phyloP scores from a whole-genome alignment of 2,329 filamentous ascomycete genomes.

The Penicillium rolfsii region DNA sequence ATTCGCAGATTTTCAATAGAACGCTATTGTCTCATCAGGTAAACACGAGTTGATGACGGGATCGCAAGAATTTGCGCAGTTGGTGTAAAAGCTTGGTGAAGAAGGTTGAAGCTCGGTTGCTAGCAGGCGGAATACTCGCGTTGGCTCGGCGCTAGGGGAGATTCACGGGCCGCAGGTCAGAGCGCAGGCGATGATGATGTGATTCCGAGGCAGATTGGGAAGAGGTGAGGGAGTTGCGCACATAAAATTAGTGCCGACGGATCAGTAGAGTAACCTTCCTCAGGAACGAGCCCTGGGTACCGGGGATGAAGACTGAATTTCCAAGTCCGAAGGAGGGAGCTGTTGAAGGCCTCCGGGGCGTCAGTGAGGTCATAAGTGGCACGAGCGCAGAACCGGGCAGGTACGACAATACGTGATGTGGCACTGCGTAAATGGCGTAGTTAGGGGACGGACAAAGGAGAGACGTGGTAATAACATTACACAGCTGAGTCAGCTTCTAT shows the following conservation, averaged over 20 bases:
- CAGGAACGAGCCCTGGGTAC: conserved; percentile 3
- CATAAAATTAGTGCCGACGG: neutral
- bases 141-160: conserved; percentile 28
- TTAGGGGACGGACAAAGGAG: neutral
- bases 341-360: conserved; percentile 4
- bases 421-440: neutral
- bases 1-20: neutral
- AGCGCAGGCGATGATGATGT: conserved; percentile 5
- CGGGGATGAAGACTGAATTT: conserved; percentile 7
- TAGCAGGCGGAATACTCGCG: conserved; percentile 28
- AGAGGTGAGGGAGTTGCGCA: neutral
- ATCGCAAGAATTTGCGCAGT: neutral
- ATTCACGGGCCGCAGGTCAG: conserved; percentile 28
- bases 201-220: conserved; percentile 12
- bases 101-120: conserved; percentile 15
- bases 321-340: neutral
- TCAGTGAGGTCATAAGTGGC: conserved; percentile 34
- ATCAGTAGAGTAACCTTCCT: neutral
- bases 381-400: conserved; percentile 14
- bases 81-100: conserved; percentile 13
- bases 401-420: conserved; percentile 8
- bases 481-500: conserved; percentile 14
- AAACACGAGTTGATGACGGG: neutral
- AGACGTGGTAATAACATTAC: neutral
- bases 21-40: conserved; percentile 13